Evolutionary conservation across 2,329 filamentous ascomycete genomes (phyloP).

Genomic region (Rutstroemia sp.): DNA sequence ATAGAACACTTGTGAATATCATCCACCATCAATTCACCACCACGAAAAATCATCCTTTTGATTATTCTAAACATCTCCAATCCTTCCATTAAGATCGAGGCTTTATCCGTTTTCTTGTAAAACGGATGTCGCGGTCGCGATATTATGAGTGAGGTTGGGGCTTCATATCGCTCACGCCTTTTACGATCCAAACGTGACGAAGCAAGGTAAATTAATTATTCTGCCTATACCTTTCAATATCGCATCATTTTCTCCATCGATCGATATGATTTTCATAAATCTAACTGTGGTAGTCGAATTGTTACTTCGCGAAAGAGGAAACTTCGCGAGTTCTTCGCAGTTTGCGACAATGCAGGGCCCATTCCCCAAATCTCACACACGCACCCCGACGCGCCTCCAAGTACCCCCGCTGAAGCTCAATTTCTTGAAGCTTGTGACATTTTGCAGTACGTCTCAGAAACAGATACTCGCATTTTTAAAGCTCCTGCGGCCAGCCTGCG

Average conservation of each 20-base stretch:
- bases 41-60: conserved; percentile 23
- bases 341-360: conserved; percentile 57
- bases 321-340: conserved; percentile 79
- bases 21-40: conserved; percentile 14
- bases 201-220: conserved; percentile 45
- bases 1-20: conserved; percentile 19
- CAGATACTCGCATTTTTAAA: not conserved
- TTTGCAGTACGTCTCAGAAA: conserved; percentile 45
- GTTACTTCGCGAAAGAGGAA: conserved; percentile 84
- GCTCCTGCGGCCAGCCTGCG: not conserved
- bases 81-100: conserved; percentile 30
- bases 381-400: conserved; percentile 48
- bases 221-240: conserved; percentile 12
- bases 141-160: conserved; percentile 67
- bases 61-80: conserved; percentile 26
- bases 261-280: conserved; percentile 18
- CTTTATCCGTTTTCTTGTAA: conserved; percentile 52
- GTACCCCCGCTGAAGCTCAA: conserved; percentile 44
- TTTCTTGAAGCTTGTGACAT: conserved; percentile 53
- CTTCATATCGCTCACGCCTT: conserved; percentile 57
- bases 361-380: conserved; percentile 51
- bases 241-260: conserved; percentile 21
- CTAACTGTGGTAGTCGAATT: conserved; percentile 51
- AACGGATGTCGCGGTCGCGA: conserved; percentile 63
- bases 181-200: conserved; percentile 58